A percentile compares a stretch with the other conserved stretches of the same genome.
These are phyloP conservation scores for Podaxis rugospora DNA, from an alignment of 768 basidiomycete genomes.

Conservation along the genomic window DNA sequence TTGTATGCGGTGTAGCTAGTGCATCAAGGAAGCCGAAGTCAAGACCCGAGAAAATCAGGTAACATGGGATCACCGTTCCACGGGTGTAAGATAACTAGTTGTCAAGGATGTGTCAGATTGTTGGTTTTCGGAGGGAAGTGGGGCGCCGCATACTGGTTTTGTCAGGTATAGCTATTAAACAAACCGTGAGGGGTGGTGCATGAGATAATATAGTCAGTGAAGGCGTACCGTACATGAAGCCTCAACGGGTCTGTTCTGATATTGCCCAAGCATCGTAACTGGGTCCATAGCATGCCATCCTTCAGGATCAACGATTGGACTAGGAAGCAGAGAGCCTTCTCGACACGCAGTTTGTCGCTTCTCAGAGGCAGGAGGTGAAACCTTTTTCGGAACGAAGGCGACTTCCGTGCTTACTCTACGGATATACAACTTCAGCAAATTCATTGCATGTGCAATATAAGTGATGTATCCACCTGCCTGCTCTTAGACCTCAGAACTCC, in stretches of 20 bases:
- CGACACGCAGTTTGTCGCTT: background rate
- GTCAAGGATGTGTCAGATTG: background rate
- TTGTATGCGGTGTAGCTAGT: background rate
- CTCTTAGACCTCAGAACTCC: background rate
- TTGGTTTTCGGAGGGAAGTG: background rate
- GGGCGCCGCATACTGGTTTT: background rate
- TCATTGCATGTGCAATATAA: too few relatives aligned
- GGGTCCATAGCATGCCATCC: background rate
- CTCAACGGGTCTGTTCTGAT: background rate
- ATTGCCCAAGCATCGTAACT: background rate
- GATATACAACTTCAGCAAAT: background rate
- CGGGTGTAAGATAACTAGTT: background rate
- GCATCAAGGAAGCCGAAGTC: background rate
- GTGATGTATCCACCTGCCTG: background rate
- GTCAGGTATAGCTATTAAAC: background rate
- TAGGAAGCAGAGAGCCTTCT: background rate
- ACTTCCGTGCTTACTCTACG: background rate
- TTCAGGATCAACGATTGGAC: background rate
- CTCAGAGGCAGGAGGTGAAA: constrained; percentile 1
- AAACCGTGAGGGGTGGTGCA: background rate
- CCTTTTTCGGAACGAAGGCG: background rate
- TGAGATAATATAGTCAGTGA: background rate
- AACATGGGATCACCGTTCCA: background rate
- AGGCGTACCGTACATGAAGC: background rate
- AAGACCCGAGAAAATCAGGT: background rate